Evolutionary conservation across 306 rosid species (phyloP), one percentile per base, ranked within the genome.

Genomic region (Acacia confusa): DNA sequence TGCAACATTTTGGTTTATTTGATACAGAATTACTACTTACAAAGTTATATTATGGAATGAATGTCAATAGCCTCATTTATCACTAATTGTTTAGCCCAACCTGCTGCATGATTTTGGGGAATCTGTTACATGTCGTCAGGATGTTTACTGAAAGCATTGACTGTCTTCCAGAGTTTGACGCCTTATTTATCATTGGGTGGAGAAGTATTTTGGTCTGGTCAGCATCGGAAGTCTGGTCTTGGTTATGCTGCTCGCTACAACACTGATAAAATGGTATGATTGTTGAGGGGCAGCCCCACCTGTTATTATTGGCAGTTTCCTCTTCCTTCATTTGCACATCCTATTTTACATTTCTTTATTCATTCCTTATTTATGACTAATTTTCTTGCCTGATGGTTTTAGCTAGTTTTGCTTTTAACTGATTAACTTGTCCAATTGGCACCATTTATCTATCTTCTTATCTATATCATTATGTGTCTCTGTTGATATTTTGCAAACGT

Each of bases 201-300:
- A 41, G 99, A 93, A 89, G 97, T 93, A 34, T 96, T 96, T 92
- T 96, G 99, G 99, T 94, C 98, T 80, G 98, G 99, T 85, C 98
- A 93, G 90, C 98, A 92, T 88, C 86, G 99, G 77, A 96, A 92
- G 85, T 96, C 99, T 48, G 98, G 99, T 71, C 81, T 92, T 85
- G 98, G 98, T 64, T 93, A 88, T 91, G 99, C 94, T 85, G 94
- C 92, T 88, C 91, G 97, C 79, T 96, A 92, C 88, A 91, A 89
- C 91, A 92, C 92, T 65, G 99, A 93, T 77, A 93, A 96, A 87
- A 87, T 87, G 99, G 99, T 96, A 89, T 69, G 80, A 20, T 78
- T 13, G 69, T 41, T 70, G 58, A 58, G 52, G 82, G 78, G 2
- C 52, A 19, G 36, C 48, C 52, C 38, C 36, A 48, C 16, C 52